phyloP scores from a whole-genome alignment of 140 eudicot genomes.

The Stevia rebaudiana region DNA sequence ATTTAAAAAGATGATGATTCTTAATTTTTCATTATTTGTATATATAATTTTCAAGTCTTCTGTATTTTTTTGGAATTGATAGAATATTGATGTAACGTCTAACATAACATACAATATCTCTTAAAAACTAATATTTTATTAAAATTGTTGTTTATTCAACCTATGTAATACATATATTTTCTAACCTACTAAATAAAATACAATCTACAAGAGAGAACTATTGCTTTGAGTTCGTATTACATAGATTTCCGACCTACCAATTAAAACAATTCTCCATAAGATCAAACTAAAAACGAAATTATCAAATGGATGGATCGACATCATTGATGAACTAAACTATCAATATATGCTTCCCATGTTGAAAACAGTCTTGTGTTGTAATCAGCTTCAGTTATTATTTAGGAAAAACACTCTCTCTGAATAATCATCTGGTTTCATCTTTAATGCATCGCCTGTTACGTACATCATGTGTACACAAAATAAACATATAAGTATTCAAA shows the following conservation, averaged over 20 bases:
- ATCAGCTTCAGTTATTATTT: constrained; percentile 26
- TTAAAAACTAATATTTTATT: too few relatives aligned
- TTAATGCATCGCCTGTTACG: constrained; percentile 9
- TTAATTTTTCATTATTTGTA: too few relatives aligned
- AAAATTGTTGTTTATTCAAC: too few relatives aligned
- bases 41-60: too few relatives aligned
- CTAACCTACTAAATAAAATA: too few relatives aligned
- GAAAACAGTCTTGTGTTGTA: not conserved
- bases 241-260: not conserved
- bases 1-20: too few relatives aligned
- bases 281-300: not conserved
- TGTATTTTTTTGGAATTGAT: too few relatives aligned
- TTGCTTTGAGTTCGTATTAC: not conserved
- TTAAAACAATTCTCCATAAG: too few relatives aligned
- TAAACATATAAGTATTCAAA: not conserved
- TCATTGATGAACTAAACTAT: not conserved
- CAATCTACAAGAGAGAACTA: not conserved
- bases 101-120: too few relatives aligned
- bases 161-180: too few relatives aligned
- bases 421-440: constrained; percentile 28
- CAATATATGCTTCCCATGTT: constrained; percentile 7
- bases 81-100: too few relatives aligned
- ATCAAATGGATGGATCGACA: not conserved
- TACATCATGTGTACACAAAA: not conserved
- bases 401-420: constrained; percentile 34